Percentiles rank a stretch among this genome's conserved stretches.
phyloP scores from a whole-genome alignment of 352 stramenopile species.

The Blastocystis hominis region DNA sequence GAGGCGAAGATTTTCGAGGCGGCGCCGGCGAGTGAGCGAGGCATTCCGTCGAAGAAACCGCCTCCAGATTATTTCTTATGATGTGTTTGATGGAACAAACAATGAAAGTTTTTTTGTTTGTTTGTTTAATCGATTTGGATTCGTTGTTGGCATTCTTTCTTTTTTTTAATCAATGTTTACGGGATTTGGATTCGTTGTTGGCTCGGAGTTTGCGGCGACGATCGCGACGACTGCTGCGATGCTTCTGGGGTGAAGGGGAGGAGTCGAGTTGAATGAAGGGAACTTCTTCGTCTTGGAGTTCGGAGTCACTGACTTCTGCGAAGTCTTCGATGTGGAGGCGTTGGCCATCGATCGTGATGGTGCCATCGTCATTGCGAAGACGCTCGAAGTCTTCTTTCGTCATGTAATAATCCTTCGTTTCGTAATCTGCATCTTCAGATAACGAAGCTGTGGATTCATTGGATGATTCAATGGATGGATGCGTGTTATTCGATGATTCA shows the following conservation, averaged over 20 bases:
- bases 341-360: conserved; percentile 36
- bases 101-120: not conserved
- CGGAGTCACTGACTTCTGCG: not conserved
- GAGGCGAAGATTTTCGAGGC: conserved; percentile 59
- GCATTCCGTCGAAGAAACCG: conserved; percentile 53
- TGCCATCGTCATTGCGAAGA: conserved; percentile 4
- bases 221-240: not conserved
- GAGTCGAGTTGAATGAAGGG: not conserved
- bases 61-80: conserved; percentile 58
- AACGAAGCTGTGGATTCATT: not conserved
- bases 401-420: conserved; percentile 47
- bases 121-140: no score
- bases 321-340: not conserved
- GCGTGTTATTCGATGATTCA: not conserved
- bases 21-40: conserved; percentile 8
- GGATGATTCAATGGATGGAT: not conserved
- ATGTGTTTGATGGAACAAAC: not conserved
- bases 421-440: not conserved
- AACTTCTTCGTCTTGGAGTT: not conserved
- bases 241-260: not conserved
- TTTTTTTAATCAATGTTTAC: not conserved
- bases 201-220: not conserved
- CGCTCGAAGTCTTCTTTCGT: conserved; percentile 30
- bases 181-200: not conserved
- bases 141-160: no score